Base-by-base conservation (phyloP, 2,329 filamentous ascomycete species). In the Eurotiales sp. region DNA sequence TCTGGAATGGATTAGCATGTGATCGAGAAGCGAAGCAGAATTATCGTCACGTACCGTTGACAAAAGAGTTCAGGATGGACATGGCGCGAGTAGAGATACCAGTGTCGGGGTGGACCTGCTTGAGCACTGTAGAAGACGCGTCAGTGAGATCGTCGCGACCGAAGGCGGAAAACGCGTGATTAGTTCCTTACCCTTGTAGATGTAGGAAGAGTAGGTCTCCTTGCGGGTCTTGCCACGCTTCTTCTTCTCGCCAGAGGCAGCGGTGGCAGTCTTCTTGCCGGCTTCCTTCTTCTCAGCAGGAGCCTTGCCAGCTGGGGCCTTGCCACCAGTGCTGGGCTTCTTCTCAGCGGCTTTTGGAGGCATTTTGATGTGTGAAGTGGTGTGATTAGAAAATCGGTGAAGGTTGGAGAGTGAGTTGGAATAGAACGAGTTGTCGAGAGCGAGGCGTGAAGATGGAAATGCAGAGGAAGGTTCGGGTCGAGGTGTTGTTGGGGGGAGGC, bases 181-280 rank as follows among this genome's bases (percentile, higher is more conserved):
- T 10, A 12, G 23, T 12, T 36, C 22, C 41, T 50, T 58, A 96
- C 92, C 93, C 83, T 97, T 99, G 88, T 97, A 99, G 79, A 99
- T 99, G 85, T 99, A 99, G 51, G 90, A 95, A 64, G 88, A 95
- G 83, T 99, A 99, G n/a, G 93, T 99, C 84, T 99, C 93, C 88
- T 97, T 97, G 79, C 93, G 87, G 63, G 91, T 89, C 91, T 99
- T 99, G 81, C 90, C 95, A 72, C 93, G 90, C 91, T 97, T 99
- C 89, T 99, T 99, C 90, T 97, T 97, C 67, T 97, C 93, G 60
- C 93, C 93, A 71, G 89, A 85, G 57, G 91, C 85, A 55, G 92
- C 90, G 63, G 83, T 78, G 45, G 72, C 67, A 49, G 93, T 97
- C 88, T 97, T 99, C 89, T 99, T 99, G 82, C 92, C 93, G 61